Conservation (phyloP, 2,329 filamentous ascomycete species). For the Chaetomium sp. region DNA sequence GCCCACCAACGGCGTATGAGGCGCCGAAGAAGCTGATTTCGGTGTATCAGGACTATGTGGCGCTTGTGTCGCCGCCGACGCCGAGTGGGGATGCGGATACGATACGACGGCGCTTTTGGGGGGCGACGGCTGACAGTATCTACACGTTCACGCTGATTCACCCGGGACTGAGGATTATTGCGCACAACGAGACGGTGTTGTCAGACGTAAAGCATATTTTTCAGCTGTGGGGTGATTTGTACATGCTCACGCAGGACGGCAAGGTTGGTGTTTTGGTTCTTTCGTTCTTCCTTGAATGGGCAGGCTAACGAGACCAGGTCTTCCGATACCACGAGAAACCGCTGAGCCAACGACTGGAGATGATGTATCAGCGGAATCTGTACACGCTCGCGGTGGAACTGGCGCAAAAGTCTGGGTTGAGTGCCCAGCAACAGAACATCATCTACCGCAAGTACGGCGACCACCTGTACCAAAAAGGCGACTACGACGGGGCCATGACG, state of each 20-base stretch:
- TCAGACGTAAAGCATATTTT: constrained; percentile 76
- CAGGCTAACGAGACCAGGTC: constrained; percentile 46
- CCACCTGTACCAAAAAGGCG: constrained; percentile 86
- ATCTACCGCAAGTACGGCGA: constrained; percentile 95
- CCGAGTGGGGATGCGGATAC: constrained; percentile 52
- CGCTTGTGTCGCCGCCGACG: constrained; percentile 70
- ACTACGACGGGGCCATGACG: constrained; percentile 98
- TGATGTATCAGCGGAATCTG: constrained; percentile 88
- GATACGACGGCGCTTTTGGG: constrained; percentile 65
- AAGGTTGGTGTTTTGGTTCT: constrained; percentile 54
- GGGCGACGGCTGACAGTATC: constrained; percentile 64
- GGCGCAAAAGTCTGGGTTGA: constrained; percentile 81
- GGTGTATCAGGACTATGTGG: constrained; percentile 79
- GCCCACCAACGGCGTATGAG: constrained; percentile 85
- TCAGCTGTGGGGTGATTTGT: constrained; percentile 84
- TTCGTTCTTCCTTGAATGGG: neutral
- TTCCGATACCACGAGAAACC: constrained; percentile 83
- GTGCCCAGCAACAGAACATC: constrained; percentile 72
- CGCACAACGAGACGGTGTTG: constrained; percentile 78
- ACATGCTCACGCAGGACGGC: constrained; percentile 83
- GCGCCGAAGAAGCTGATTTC: constrained; percentile 77
- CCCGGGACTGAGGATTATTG: constrained; percentile 81
- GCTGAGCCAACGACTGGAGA: constrained; percentile 83
- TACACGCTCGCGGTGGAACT: constrained; percentile 88
- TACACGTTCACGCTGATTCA: constrained; percentile 92